Evolutionary conservation across 257 asterid species (phyloP), one percentile per base, ranked within the genome.

Genomic region (Parsonsia alboflavescens): DNA sequence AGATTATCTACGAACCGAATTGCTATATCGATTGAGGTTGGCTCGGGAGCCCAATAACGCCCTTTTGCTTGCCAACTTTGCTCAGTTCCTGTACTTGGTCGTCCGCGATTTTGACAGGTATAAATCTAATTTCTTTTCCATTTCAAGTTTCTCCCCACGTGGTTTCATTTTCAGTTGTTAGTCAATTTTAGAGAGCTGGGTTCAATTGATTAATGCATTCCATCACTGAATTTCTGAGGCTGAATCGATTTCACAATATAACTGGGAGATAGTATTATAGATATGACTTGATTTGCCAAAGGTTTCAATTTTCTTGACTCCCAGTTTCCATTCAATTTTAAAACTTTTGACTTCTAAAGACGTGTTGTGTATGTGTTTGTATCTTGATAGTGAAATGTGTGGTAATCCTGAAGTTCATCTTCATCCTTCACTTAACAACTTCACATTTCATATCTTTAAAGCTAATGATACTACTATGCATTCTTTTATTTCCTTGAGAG

Each of bases 61-160:
- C 45, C 96, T 95, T 46, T 78, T 95, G 83, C 88, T 95, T 5
- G 93, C 96, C 57, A 95, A 95, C 84, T 95, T 83, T 75, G 99
- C 98, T 66, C 98, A 92, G 70, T 95, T 92, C 83, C 91, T 95
- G 68, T 91, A 82, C 91, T 74, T 92, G 28, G 93, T 90, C 1
- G 81, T 79, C 58, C 91, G 73, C 42, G 98, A 95, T 76, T 88
- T 84, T 28, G 98, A 92, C 93, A 92, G 99, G 99, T 95, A 89
- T 53, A 59, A 53, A 30, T 17, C 30, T 76, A 70, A 21, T 42
- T 57, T 52, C 63, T 42, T 28, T 15, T 33, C 48, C 17, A 28
- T 7, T 67, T 19, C 64, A 21, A 12, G 9, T n/a, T 64, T 33
- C 61, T 56, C 73, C 6, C 70, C 66, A 70, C 67, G 41, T 26